Evolutionary conservation across 75 land plant species (phyloP).

Genomic region (Pinus taeda): DNA sequence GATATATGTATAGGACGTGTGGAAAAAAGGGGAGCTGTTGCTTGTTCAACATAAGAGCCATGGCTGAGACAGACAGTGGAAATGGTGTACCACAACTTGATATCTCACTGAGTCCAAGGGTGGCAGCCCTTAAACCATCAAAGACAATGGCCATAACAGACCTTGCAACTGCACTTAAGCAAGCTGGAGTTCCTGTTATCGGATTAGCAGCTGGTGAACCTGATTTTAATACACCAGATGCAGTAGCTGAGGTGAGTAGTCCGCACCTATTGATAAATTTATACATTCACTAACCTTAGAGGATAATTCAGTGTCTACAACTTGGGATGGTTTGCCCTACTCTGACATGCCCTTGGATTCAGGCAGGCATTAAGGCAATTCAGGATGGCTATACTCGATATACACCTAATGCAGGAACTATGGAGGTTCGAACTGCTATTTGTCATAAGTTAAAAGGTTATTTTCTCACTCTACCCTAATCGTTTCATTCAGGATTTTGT

Average conservation of each 20-base stretch:
- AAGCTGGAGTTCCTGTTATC: constrained; percentile 89
- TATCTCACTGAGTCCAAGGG: constrained; percentile 69
- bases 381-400: constrained; percentile 87
- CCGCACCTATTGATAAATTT: not conserved
- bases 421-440: constrained; percentile 85
- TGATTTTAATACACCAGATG: constrained; percentile 85
- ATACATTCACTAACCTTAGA: not conserved
- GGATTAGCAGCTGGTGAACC: constrained; percentile 95
- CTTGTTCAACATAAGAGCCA: constrained; percentile 4
- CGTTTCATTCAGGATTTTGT: not conserved
- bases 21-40: no score
- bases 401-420: constrained; percentile 96
- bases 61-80: constrained; percentile 2
- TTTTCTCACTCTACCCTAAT: constrained; percentile 6
- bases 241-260: constrained; percentile 56
- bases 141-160: constrained; percentile 91
- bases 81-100: constrained; percentile 32
- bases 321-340: not conserved
- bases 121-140: constrained; percentile 79
- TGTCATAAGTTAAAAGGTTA: constrained; percentile 83
- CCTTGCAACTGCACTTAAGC: constrained; percentile 85
- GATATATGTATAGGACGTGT: no score
- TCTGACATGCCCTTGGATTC: constrained; percentile 6
- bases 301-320: not conserved
- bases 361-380: constrained; percentile 93